Evolutionary conservation across 1,284 basidiomycete genomes (phyloP), one percentile per base, ranked within the genome.

Genomic region (Trametes hirsuta): DNA sequence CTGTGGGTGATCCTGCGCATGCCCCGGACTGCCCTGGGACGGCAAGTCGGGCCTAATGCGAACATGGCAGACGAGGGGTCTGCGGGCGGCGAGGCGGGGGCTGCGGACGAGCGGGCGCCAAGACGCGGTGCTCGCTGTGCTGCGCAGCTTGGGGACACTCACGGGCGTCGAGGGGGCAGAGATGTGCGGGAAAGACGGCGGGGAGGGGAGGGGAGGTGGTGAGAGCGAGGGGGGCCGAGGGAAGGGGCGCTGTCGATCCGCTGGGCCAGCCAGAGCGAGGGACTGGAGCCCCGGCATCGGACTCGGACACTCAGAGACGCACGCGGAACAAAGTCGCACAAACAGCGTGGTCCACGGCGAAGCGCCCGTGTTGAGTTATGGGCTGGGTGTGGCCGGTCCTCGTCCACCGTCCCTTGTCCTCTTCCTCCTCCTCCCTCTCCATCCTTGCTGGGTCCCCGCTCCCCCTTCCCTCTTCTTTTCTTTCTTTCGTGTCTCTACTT

Each of bases 401-500:
- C n/a, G 36, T 37, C 50, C 10, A n/a, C 30, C 51, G 41, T 59
- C 49, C 58, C 52, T 59, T 47, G 37, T 55, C 63, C 59, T 64
- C 51, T 18, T 63, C 58, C 51, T 62, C 62, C 47, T 49, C 42
- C 65, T 35, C 59, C 46, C 56, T 63, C 67, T 61, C 56, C 59
- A 58, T 58, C 62, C 56, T 61, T 67, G 65, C 63, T 65, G 62
- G 66, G 61, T 46, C 59, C 60, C 55, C 47, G 53, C 53, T 53
- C 47, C 58, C 47, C 66, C 53, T 58, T 53, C 53, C 52, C 60
- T 66, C 63, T 65, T 61, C 67, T 68, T 57, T 66, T 66, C 68
- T 59, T 63, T 66, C 70, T 67, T 68, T 68, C 64, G 63, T 71
- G 62, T 30, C 30, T 30, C 30, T 67, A 63, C 65, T 69, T 68